Evolutionary conservation across 257 asterid genomes (phyloP).

Genomic region (Cruciata laevipes): DNA sequence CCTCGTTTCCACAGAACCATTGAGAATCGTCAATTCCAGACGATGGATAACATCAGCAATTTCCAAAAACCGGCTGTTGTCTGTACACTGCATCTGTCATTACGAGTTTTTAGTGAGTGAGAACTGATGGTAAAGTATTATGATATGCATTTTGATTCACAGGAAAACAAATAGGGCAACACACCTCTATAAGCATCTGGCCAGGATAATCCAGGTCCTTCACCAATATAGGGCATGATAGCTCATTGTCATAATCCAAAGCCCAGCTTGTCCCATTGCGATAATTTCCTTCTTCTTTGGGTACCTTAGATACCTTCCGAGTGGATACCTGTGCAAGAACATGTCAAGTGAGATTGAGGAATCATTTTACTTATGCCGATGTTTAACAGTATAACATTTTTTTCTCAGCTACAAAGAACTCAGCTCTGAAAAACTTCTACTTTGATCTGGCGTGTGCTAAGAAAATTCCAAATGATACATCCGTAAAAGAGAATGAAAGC

Average conservation of each 20-base stretch:
- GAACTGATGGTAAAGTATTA: neutral
- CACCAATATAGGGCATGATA: slow-evolving; percentile 66
- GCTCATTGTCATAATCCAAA: slow-evolving; percentile 54
- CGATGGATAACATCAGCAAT: slow-evolving; percentile 77
- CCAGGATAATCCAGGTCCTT: slow-evolving; percentile 82
- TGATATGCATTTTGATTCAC: neutral
- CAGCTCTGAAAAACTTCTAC: too few species aligned
- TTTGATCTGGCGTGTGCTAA: neutral
- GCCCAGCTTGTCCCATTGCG: slow-evolving; percentile 90
- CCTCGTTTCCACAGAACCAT: slow-evolving; percentile 61
- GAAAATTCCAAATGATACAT: neutral
- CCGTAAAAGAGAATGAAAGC: neutral
- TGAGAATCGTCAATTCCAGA: slow-evolving; percentile 54
- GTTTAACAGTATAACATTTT: too few species aligned
- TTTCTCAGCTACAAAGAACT: too few species aligned
- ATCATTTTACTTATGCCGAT: too few species aligned
- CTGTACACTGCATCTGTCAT: slow-evolving; percentile 63
- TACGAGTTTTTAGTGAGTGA: slow-evolving; percentile 11
- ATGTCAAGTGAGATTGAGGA: neutral
- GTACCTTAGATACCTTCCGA: slow-evolving; percentile 24
- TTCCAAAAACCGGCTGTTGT: slow-evolving; percentile 67
- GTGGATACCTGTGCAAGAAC: slow-evolving; percentile 31
- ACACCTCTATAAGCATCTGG: slow-evolving; percentile 85
- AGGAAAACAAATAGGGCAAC: neutral
- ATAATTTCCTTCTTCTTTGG: slow-evolving; percentile 28